These are phyloP conservation scores for Cucurbita pepo DNA, from an alignment of 306 rosid genomes.

Conservation along the genomic window DNA sequence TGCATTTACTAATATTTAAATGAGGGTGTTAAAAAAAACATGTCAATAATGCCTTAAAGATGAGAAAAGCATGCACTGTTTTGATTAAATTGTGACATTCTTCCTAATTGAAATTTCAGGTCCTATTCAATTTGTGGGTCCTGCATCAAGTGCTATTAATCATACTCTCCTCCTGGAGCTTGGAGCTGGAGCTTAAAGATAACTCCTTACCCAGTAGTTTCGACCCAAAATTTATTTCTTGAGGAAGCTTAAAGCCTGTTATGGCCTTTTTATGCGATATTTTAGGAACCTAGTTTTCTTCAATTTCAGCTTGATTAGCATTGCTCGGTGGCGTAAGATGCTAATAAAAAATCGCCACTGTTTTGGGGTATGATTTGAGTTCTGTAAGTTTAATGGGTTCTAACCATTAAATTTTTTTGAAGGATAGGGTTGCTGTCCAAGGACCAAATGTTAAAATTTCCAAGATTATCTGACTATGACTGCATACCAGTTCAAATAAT, in stretches of 20 bases:
- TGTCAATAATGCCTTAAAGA: neutral
- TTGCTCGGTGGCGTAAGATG: neutral
- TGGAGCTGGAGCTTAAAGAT: conserved; percentile 30
- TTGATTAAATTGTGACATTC: neutral
- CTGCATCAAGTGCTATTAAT: conserved; percentile 50
- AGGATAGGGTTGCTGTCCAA: neutral
- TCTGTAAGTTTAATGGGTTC: neutral
- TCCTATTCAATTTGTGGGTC: conserved; percentile 83
- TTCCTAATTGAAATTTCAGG: conserved; percentile 29
- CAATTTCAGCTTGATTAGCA: neutral
- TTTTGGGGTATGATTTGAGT: neutral
- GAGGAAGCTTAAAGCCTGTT: neutral
- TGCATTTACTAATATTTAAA: neutral
- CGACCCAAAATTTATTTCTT: neutral
- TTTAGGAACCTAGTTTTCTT: neutral
- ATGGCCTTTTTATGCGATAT: neutral
- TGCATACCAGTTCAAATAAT: neutral
- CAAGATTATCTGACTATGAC: neutral
- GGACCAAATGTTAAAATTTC: neutral
- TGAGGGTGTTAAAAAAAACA: neutral
- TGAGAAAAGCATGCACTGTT: neutral
- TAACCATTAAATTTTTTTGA: neutral
- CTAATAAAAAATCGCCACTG: neutral
- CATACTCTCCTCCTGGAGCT: conserved; percentile 84
- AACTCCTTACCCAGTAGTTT: neutral